A percentile compares a stretch with the other conserved stretches of the same genome.
phyloP scores from a whole-genome alignment of 331 rosid species.

The Cucumis variabilis region DNA sequence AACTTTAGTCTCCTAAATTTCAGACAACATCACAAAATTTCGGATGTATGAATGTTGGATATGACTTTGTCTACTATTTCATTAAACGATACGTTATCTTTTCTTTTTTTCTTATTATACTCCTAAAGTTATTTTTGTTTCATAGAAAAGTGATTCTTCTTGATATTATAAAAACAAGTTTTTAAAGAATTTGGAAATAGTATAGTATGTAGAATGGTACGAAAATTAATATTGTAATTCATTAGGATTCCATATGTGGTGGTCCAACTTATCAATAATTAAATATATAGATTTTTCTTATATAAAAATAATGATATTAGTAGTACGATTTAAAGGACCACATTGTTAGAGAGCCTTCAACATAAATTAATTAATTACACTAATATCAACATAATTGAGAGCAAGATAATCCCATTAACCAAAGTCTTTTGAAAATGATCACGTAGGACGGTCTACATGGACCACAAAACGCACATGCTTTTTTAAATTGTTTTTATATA shows the following conservation, averaged over 20 bases:
- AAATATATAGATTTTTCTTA: background rate
- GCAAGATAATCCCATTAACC: slow-evolving; percentile 20
- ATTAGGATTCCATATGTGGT: background rate
- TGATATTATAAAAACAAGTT: background rate
- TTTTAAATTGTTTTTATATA: background rate
- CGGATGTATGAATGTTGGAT: background rate
- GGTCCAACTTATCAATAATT: background rate
- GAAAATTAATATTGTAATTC: slow-evolving; percentile 8
- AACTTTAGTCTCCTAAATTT: background rate
- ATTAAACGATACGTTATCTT: background rate
- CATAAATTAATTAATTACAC: background rate
- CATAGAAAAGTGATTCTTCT: background rate
- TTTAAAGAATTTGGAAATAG: background rate
- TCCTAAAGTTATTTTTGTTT: background rate
- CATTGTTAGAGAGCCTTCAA: background rate
- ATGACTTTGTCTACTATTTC: background rate
- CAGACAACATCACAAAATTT: background rate
- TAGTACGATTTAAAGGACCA: slow-evolving; percentile 4
- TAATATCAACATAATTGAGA: slow-evolving; percentile 8
- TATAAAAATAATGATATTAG: background rate
- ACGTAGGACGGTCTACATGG: slow-evolving; percentile 7
- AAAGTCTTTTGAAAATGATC: background rate
- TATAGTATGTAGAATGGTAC: background rate
- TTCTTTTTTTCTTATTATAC: too few species aligned
- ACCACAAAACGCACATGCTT: slow-evolving; percentile 21